phyloP scores from a whole-genome alignment of 768 basidiomycete species.

The Macrolepiota dolichaula region DNA sequence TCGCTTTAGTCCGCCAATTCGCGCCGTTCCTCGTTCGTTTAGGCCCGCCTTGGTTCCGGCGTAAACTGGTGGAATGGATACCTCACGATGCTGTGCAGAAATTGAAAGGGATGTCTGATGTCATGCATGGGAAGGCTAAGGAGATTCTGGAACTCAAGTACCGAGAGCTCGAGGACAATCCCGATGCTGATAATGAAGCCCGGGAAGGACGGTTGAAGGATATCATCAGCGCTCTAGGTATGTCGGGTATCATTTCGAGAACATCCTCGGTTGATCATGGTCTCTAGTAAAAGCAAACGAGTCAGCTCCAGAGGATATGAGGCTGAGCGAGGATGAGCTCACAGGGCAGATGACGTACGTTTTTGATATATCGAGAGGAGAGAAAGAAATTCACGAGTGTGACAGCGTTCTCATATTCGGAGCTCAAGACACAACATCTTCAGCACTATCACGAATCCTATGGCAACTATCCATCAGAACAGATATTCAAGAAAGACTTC shows the following conservation, averaged over 20 bases:
- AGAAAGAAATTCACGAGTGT: background rate
- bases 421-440: constrained; percentile 48
- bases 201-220: constrained; percentile 33
- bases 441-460: constrained; percentile 39
- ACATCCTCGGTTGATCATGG: background rate
- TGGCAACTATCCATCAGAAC: constrained; percentile 33
- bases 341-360: constrained; percentile 49
- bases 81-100: constrained; percentile 37
- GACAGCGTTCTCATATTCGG: constrained; percentile 46
- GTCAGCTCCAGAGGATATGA: constrained; percentile 26
- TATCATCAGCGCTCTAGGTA: constrained; percentile 48
- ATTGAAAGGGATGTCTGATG: constrained; percentile 43
- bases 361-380: background rate
- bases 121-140: constrained; percentile 40
- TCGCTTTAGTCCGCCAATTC: constrained; percentile 43
- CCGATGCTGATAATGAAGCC: constrained; percentile 14
- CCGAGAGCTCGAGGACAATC: constrained; percentile 18
- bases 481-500: constrained; percentile 34
- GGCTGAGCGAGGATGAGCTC: constrained; percentile 40
- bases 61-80: constrained; percentile 38
- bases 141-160: constrained; percentile 38
- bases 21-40: constrained; percentile 40
- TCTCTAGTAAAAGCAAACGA: constrained; percentile 35
- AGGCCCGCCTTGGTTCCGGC: constrained; percentile 38
- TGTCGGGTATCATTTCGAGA: constrained; percentile 14